Conservation (phyloP, 495 filamentous ascomycete genomes). For the Staphylotrichum tortipilum region DNA sequence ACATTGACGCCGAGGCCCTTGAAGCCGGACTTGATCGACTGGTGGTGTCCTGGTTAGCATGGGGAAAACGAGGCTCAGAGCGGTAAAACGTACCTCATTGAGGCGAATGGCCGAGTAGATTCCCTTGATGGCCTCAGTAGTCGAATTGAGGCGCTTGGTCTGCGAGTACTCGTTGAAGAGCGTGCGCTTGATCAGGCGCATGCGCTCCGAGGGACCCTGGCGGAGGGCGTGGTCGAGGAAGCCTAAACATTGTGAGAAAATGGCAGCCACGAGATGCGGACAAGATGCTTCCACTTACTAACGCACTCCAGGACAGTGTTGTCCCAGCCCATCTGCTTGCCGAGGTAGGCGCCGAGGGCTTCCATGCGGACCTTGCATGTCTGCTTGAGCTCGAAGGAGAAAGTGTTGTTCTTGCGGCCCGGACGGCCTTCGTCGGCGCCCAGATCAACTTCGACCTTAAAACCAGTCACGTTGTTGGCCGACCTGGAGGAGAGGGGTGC, state of each 20-base stretch:
- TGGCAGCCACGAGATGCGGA: background rate
- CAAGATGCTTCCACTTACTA: slow-evolving; percentile 32
- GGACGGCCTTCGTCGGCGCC: slow-evolving; percentile 47
- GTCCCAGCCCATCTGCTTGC: slow-evolving; percentile 48
- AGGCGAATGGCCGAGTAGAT: slow-evolving; percentile 74
- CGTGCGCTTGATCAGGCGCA: slow-evolving; percentile 62
- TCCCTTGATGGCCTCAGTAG: slow-evolving; percentile 70
- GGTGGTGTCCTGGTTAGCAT: background rate
- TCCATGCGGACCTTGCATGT: slow-evolving; percentile 55
- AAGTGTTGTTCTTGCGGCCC: slow-evolving; percentile 37
- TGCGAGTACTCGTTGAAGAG: slow-evolving; percentile 53
- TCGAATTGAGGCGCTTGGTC: slow-evolving; percentile 8
- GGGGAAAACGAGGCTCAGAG: background rate
- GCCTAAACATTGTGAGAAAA: slow-evolving; percentile 11
- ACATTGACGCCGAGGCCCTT: slow-evolving; percentile 67
- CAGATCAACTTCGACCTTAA: slow-evolving; percentile 52
- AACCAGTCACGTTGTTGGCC: slow-evolving; percentile 30
- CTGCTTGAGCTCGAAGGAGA: slow-evolving; percentile 49
- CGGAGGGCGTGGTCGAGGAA: slow-evolving; percentile 87
- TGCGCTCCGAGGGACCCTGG: slow-evolving; percentile 55
- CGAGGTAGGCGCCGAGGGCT: slow-evolving; percentile 56
- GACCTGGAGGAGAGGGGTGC: slow-evolving; percentile 25
- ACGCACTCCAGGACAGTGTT: slow-evolving; percentile 64
- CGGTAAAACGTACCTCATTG: slow-evolving; percentile 24
- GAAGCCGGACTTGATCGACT: slow-evolving; percentile 34